Conservation (phyloP, 371 early-diverging fungal species). For the Mucor ambiguus region DNA sequence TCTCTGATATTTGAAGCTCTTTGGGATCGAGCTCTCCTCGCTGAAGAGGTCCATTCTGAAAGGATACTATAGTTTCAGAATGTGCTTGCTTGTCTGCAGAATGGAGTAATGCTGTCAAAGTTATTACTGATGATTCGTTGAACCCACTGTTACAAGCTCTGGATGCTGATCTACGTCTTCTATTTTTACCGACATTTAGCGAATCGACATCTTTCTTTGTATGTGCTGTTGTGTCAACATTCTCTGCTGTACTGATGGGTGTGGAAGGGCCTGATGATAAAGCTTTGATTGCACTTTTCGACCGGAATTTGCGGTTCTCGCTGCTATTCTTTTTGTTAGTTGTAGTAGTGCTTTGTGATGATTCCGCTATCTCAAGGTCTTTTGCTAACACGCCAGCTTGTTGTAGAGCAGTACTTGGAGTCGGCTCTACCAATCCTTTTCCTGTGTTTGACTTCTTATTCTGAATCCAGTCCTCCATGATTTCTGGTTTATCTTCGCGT, state of each 20-base stretch:
- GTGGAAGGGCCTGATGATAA: background rate
- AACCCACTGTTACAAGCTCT: background rate
- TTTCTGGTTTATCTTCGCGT: background rate
- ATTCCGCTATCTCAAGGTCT: background rate
- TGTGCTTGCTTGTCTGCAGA: background rate
- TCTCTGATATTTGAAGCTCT: slow-evolving; percentile 1
- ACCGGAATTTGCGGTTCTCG: background rate
- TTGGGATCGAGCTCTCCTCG: background rate
- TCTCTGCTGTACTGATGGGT: background rate
- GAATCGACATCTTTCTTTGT: background rate
- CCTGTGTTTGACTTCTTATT: background rate
- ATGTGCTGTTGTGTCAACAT: background rate
- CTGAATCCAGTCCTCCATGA: background rate
- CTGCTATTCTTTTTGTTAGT: background rate
- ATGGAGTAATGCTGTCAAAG: background rate
- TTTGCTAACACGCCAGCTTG: background rate
- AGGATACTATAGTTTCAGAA: background rate
- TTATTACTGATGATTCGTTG: background rate
- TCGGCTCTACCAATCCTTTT: background rate
- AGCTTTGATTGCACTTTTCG: background rate
- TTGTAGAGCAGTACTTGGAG: background rate
- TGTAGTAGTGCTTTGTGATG: background rate
- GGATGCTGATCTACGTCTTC: background rate
- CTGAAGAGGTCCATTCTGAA: background rate
- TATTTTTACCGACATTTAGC: background rate